Evolutionary conservation across 139 green algal genomes (phyloP).

Genomic region (Limnomonas spitsbergensis): DNA sequence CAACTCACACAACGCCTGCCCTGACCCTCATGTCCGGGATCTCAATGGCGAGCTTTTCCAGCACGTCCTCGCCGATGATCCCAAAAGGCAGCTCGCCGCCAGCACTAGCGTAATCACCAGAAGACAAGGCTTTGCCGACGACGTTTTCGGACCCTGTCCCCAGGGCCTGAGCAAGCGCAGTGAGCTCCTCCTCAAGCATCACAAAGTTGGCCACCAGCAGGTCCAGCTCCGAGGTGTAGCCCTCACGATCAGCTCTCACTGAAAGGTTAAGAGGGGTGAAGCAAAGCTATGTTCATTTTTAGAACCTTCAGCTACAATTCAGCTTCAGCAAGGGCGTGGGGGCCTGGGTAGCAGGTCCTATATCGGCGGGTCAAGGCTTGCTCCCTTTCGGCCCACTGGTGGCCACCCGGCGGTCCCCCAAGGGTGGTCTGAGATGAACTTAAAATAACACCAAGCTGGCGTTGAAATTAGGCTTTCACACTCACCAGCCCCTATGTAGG

Average conservation of each 20-base stretch:
- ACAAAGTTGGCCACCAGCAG: slow-evolving; percentile 88
- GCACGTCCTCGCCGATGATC: slow-evolving; percentile 58
- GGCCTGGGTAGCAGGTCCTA: too few relatives aligned
- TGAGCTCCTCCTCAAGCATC: slow-evolving; percentile 76
- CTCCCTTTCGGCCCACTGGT: too few relatives aligned
- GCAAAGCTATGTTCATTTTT: too few relatives aligned
- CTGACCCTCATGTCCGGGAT: slow-evolving; percentile 83
- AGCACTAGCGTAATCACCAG: too few relatives aligned
- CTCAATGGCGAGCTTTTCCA: slow-evolving; percentile 76
- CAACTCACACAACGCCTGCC: slow-evolving; percentile 70
- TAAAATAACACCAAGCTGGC: too few relatives aligned
- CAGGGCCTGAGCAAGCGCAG: slow-evolving; percentile 41
- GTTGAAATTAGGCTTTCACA: too few relatives aligned
- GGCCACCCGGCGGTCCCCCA: too few relatives aligned
- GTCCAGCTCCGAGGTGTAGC: slow-evolving; percentile 74
- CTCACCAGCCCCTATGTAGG: too few relatives aligned
- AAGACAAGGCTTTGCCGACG: background rate
- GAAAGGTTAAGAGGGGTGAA: background rate
- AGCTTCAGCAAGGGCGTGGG: too few relatives aligned
- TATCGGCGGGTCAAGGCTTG: too few relatives aligned
- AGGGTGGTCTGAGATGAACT: too few relatives aligned
- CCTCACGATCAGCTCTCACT: slow-evolving; percentile 29
- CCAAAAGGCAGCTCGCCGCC: slow-evolving; percentile 10
- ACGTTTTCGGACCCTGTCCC: background rate
- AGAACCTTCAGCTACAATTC: too few relatives aligned